Base-by-base conservation (phyloP, 257 asterid genomes). In the Forsythia viridissima region DNA sequence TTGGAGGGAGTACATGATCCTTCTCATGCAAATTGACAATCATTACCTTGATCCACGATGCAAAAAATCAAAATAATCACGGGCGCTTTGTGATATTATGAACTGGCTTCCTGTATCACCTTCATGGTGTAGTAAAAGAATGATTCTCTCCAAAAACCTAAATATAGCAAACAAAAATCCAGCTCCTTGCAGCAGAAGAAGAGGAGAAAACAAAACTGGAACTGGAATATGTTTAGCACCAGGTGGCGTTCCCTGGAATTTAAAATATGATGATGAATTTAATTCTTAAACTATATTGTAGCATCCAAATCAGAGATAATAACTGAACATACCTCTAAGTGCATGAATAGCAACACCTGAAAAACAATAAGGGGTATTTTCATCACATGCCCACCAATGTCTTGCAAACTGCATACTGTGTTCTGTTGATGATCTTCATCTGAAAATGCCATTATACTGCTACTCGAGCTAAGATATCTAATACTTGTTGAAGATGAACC, bases 361-460 rank as follows among this genome's bases (percentile, higher is more conserved):
- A 95, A 95, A 77, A 89, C 85, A 46, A 95, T 52, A 15, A 95
- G 84, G 7, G 96, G 98, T 77, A 95, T 86, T 86, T 93, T 93
- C 99, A 95, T 95, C 77, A 93, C 77, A 78, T 95, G 99, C 74
- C 99, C 96, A 39, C 99, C 99, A 85, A 95, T 95, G 70, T 93
- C 97, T 80, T 89, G 96, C 85, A 92, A 82, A 85, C 90, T 91
- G 89, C 98, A 95, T 76, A 91, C 70, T 67, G 92, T 80, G 63
- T 77, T 77, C 52, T 89, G 92, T 82, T 86, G 93, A 81, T 89
- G 93, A 81, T 89, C 94, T 77, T 88, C 97, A 80, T 87, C 91
- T 8, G 92, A 63, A 65, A 98, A 85, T 41, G 80, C 80, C 36
- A 88, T 79, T 52, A 85, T 59, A 65, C 96, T 86, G 21, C 88